These are phyloP conservation scores for Mortierella sp. DNA, from an alignment of 371 early-diverging fungal genomes.

Conservation along the genomic window DNA sequence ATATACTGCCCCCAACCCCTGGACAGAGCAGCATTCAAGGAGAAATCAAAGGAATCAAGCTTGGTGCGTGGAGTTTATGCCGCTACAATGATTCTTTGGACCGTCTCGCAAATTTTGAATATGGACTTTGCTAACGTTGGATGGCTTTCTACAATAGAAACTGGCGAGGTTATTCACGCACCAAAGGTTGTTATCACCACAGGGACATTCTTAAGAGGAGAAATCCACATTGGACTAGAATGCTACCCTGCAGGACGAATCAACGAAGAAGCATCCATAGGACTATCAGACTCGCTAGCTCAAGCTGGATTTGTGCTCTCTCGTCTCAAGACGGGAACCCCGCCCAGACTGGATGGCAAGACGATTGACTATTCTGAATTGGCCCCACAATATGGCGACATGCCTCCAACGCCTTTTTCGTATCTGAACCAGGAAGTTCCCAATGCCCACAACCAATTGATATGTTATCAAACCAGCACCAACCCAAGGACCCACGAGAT, in stretches of 20 bases:
- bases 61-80: conserved; percentile 39
- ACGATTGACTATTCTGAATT: conserved; percentile 80
- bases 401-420: conserved; percentile 82
- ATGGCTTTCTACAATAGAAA: no score
- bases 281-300: conserved; percentile 78
- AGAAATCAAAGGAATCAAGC: conserved; percentile 55
- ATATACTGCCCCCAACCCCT: conserved; percentile 39
- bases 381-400: conserved; percentile 76
- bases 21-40: conserved; percentile 42
- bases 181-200: conserved; percentile 85
- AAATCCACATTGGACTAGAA: conserved; percentile 74
- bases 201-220: conserved; percentile 87
- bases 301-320: conserved; percentile 81
- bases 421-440: conserved; percentile 64
- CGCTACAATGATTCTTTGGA: no score
- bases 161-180: conserved; percentile 75
- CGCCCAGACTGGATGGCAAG: conserved; percentile 79
- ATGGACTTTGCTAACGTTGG: no score
- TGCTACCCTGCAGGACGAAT: conserved; percentile 84
- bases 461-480: conserved; percentile 84
- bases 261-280: conserved; percentile 80
- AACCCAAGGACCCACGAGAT: conserved; percentile 75
- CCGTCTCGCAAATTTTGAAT: neutral
- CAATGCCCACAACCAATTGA: conserved; percentile 64
- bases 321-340: conserved; percentile 88